These are phyloP conservation scores for Cyathus striatus DNA, from an alignment of 768 basidiomycete species.

Conservation along the genomic window DNA sequence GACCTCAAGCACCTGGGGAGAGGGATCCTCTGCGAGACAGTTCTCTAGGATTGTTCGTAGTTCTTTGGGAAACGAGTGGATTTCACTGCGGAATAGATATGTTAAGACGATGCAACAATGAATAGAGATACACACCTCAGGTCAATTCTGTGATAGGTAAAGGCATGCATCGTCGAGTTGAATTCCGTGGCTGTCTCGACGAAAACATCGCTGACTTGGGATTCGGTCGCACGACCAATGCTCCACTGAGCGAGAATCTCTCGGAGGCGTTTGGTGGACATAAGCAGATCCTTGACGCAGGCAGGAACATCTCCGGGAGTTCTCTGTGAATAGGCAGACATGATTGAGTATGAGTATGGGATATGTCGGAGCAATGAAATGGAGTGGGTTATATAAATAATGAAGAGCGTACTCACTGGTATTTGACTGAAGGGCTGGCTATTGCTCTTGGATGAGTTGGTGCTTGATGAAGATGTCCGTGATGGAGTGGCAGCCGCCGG, in stretches of 20 bases:
- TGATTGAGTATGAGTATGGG: conserved; percentile 2
- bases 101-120: not conserved
- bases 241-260: conserved; percentile 71
- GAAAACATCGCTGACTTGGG: conserved; percentile 84
- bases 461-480: conserved; percentile 3
- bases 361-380: too few species aligned
- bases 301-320: conserved; percentile 45
- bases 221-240: conserved; percentile 48
- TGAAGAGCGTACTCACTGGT: not conserved
- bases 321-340: conserved; percentile 15
- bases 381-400: too few species aligned
- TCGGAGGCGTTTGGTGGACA: conserved; percentile 81
- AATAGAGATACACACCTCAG: conserved; percentile 52
- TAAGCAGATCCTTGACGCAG: conserved; percentile 64
- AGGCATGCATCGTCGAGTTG: conserved; percentile 73
- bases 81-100: conserved; percentile 38
- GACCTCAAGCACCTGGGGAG: conserved; percentile 60
- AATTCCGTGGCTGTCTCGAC: conserved; percentile 88
- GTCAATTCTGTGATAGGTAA: conserved; percentile 67
- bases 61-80: conserved; percentile 56
- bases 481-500: conserved; percentile 2
- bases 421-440: not conserved
- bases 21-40: conserved; percentile 73
- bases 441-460: conserved; percentile 1
- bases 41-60: conserved; percentile 62